phyloP scores from a whole-genome alignment of 139 green algal genomes.

The Auxenochlorella pyrenoidosa region DNA sequence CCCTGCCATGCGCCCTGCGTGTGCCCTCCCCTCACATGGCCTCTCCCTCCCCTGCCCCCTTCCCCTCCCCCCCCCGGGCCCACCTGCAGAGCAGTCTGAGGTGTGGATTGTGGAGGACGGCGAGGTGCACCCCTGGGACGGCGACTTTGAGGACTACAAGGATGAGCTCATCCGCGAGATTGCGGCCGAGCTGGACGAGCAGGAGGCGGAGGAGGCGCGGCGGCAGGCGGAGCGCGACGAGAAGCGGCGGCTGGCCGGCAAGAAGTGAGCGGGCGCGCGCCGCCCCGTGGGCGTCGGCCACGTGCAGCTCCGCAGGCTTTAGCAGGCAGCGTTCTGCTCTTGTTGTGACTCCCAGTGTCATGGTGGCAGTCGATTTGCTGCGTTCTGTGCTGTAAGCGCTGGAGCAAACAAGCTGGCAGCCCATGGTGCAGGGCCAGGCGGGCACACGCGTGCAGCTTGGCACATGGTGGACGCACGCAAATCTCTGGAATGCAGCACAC shows the following conservation, averaged over 20 bases:
- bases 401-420: too few species aligned
- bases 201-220: constrained; percentile 49
- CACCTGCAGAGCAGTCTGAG: constrained; percentile 67
- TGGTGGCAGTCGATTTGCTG: too few species aligned
- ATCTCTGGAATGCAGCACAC: too few species aligned
- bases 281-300: too few species aligned
- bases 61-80: not conserved
- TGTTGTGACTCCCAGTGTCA: too few species aligned
- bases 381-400: too few species aligned
- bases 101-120: constrained; percentile 99
- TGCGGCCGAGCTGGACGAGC: constrained; percentile 91
- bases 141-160: constrained; percentile 87
- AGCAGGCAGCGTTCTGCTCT: too few species aligned
- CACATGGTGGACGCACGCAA: too few species aligned
- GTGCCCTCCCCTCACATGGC: not conserved
- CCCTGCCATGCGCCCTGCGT: too few species aligned
- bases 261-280: not conserved
- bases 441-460: too few species aligned
- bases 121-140: constrained; percentile 84
- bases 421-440: too few species aligned
- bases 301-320: too few species aligned
- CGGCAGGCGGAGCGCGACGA: constrained; percentile 33
- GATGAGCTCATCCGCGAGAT: constrained; percentile 96
- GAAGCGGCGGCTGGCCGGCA: constrained; percentile 29
- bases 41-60: not conserved